phyloP scores from a whole-genome alignment of 768 basidiomycete genomes.

The Serpula lacrymans region DNA sequence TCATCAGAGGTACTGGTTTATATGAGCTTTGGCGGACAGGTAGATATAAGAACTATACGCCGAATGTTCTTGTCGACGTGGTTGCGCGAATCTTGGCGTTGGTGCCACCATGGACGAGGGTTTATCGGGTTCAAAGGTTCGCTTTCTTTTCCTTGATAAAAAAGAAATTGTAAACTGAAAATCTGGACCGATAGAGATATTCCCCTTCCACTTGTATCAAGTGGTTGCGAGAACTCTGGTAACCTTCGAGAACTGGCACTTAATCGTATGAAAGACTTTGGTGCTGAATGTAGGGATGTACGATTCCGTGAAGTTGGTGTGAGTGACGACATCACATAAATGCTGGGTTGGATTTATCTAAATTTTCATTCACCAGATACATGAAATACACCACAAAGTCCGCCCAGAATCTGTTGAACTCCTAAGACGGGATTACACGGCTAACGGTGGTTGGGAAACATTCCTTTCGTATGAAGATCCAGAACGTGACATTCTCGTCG shows the following conservation, averaged over 20 bases:
- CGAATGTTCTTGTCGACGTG: conserved; percentile 97
- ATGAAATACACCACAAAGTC: conserved; percentile 98
- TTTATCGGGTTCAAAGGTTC: conserved; percentile 95
- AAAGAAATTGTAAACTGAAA: conserved; percentile 4
- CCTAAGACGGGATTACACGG: conserved; percentile 90
- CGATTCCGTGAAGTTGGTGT: conserved; percentile 98
- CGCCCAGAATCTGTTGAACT: conserved; percentile 94
- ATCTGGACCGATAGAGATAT: conserved; percentile 65
- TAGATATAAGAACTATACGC: conserved; percentile 98
- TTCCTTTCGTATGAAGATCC: conserved; percentile 99
- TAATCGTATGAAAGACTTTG: conserved; percentile 98
- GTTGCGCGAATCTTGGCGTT: conserved; percentile 94
- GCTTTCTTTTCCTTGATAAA: conserved; percentile 13
- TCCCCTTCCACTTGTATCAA: conserved; percentile 92
- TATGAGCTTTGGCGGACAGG: conserved; percentile 97
- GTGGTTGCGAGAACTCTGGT: conserved; percentile 96
- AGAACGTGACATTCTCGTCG: conserved; percentile 93
- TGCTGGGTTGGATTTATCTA: conserved; percentile 5
- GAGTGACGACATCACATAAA: conserved; percentile 28
- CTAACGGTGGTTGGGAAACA: conserved; percentile 99
- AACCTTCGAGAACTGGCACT: conserved; percentile 95
- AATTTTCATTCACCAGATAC: conserved; percentile 55
- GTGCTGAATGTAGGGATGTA: conserved; percentile 95
- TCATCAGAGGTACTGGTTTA: conserved; percentile 93
- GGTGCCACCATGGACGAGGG: conserved; percentile 97